phyloP scores from a whole-genome alignment of 805 yeast genomes.

The Saturnispora quitensis region DNA sequence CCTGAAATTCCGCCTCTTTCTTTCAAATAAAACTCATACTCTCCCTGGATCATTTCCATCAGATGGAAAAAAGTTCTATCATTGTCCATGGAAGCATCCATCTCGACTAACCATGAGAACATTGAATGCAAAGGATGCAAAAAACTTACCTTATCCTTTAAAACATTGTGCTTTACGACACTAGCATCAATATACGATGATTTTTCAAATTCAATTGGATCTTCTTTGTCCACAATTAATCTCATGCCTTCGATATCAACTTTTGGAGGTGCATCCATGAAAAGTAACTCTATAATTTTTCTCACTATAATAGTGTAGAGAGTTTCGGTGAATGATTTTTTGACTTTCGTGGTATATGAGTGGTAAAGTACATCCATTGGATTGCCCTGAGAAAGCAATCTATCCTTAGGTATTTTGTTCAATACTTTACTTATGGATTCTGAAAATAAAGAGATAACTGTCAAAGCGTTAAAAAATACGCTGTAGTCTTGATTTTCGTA shows the following conservation, averaged over 20 bases:
- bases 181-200: conserved; percentile 17
- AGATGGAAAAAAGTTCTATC: conserved; percentile 9
- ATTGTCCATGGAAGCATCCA: conserved; percentile 24
- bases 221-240: conserved; percentile 19
- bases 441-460: conserved; percentile 55
- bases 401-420: conserved; percentile 15
- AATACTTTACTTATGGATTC: conserved; percentile 45
- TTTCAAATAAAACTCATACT: conserved; percentile 12
- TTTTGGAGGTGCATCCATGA: conserved; percentile 9
- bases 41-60: conserved; percentile 15
- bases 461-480: conserved; percentile 56
- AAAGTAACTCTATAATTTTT: conserved; percentile 12
- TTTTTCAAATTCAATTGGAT: conserved; percentile 14
- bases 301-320: conserved; percentile 11
- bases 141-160: conserved; percentile 48
- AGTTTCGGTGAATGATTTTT: conserved; percentile 15
- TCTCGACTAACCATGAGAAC: conserved; percentile 61
- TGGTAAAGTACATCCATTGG: conserved; percentile 14
- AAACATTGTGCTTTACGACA: conserved; percentile 34
- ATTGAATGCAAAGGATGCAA: conserved; percentile 76
- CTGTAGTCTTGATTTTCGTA: conserved; percentile 83
- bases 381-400: conserved; percentile 10
- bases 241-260: conserved; percentile 6
- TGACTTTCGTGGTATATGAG: conserved; percentile 12
- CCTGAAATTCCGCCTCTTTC: conserved; percentile 4